These are phyloP conservation scores for Trichoderma virens DNA, from an alignment of 495 filamentous ascomycete genomes.

Conservation along the genomic window DNA sequence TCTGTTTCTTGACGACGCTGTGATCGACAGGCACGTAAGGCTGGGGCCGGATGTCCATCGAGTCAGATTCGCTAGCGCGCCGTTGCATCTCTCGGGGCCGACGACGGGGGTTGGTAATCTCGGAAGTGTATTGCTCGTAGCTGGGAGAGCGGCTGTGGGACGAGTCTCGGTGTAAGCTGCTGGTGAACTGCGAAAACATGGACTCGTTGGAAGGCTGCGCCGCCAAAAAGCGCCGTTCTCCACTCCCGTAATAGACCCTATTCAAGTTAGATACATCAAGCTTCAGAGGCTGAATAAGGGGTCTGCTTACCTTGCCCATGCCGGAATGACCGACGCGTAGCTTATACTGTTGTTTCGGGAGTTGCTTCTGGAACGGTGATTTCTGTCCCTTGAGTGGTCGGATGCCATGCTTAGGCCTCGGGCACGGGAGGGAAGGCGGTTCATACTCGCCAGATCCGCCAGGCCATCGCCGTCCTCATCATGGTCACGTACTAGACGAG, in stretches of 20 bases:
- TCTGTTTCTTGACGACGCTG: slow-evolving; percentile 33
- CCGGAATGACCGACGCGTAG: slow-evolving; percentile 44
- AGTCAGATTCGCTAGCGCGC: slow-evolving; percentile 18
- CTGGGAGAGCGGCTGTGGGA: slow-evolving; percentile 35
- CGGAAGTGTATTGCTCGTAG: slow-evolving; percentile 38
- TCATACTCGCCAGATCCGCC: slow-evolving; percentile 38
- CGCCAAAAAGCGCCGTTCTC: slow-evolving; percentile 39
- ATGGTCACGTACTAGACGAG: slow-evolving; percentile 37
- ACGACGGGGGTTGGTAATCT: slow-evolving; percentile 45
- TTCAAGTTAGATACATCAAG: neutral
- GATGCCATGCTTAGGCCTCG: slow-evolving; percentile 34
- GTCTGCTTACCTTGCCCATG: slow-evolving; percentile 49
- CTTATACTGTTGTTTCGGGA: slow-evolving; percentile 48
- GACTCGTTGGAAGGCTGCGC: slow-evolving; percentile 28
- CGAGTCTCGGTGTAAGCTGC: slow-evolving; percentile 34
- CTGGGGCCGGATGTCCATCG: slow-evolving; percentile 27
- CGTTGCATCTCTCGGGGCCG: slow-evolving; percentile 33
- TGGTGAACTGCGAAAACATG: slow-evolving; percentile 30
- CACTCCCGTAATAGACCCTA: slow-evolving; percentile 48
- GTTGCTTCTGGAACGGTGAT: slow-evolving; percentile 40
- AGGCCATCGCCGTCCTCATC: slow-evolving; percentile 50
- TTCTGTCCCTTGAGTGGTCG: slow-evolving; percentile 36
- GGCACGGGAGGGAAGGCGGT: slow-evolving; percentile 36
- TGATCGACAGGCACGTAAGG: slow-evolving; percentile 21
- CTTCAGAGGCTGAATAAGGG: neutral